These are phyloP conservation scores for Penstemon davidsonii DNA, from an alignment of 257 asterid genomes.

Conservation along the genomic window DNA sequence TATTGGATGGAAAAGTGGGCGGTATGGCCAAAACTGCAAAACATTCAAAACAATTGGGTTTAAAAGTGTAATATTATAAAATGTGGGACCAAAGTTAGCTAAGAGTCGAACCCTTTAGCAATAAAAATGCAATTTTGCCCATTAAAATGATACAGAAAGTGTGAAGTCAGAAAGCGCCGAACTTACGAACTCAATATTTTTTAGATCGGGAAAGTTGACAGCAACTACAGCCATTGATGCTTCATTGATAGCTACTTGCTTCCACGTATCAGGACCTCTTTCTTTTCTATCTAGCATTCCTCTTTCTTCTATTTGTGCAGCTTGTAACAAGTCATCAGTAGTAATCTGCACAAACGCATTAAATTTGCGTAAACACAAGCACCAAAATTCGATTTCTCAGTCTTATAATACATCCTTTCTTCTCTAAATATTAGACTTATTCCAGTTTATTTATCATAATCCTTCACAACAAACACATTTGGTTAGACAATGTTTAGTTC, in stretches of 20 bases:
- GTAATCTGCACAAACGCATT: slow-evolving; percentile 63
- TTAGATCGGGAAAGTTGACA: slow-evolving; percentile 89
- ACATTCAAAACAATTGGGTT: no score
- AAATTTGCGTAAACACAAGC: slow-evolving; percentile 5
- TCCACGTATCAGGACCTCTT: slow-evolving; percentile 88
- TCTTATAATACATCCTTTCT: slow-evolving; percentile 1
- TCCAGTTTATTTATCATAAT: slow-evolving; percentile 7
- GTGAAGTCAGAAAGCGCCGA: slow-evolving; percentile 20
- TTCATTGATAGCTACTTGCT: slow-evolving; percentile 90
- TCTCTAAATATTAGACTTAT: neutral
- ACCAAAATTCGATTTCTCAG: neutral
- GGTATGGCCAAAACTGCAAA: no score
- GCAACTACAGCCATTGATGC: slow-evolving; percentile 90
- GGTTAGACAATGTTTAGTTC: no score
- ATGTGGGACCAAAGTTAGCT: no score
- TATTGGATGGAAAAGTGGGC: no score
- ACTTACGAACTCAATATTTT: slow-evolving; percentile 81
- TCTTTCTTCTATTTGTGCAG: slow-evolving; percentile 96
- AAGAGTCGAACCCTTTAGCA: no score
- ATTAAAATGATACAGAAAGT: neutral
- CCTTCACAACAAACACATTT: neutral
- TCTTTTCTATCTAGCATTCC: slow-evolving; percentile 90
- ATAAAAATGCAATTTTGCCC: no score
- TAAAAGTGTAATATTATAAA: no score
- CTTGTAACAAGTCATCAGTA: slow-evolving; percentile 94